Evolutionary conservation across 1,284 basidiomycete species (phyloP).

Genomic region (Sporisorium graminicola): DNA sequence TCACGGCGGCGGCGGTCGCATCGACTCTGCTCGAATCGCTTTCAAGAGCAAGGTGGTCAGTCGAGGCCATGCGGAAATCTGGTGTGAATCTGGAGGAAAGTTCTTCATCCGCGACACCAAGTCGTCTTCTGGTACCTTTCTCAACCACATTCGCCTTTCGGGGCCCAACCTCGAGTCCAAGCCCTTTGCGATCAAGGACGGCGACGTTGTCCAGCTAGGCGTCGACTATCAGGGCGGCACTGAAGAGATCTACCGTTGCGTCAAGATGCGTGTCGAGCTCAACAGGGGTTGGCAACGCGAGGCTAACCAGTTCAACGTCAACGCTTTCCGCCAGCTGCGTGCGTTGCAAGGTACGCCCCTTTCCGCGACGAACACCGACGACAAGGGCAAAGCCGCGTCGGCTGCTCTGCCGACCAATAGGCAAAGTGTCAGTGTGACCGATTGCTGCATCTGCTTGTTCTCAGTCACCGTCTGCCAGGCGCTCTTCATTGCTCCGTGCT

Average conservation of each 20-base stretch:
- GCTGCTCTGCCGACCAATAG: slow-evolving; percentile 52
- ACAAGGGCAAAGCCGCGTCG: slow-evolving; percentile 25
- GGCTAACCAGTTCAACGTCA: slow-evolving; percentile 92
- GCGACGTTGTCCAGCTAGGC: slow-evolving; percentile 93
- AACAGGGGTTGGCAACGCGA: slow-evolving; percentile 85
- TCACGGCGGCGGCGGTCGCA: slow-evolving; percentile 74
- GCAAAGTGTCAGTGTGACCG: slow-evolving; percentile 61
- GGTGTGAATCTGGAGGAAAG: slow-evolving; percentile 77
- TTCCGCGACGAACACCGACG: slow-evolving; percentile 22
- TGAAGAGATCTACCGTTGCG: slow-evolving; percentile 97
- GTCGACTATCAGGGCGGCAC: slow-evolving; percentile 98
- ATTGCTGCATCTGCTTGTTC: slow-evolving; percentile 76
- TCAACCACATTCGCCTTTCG: slow-evolving; percentile 92
- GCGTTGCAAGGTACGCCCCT: slow-evolving; percentile 74
- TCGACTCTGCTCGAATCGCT: slow-evolving; percentile 74
- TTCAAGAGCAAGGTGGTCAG: slow-evolving; percentile 98
- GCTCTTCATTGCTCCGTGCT: slow-evolving; percentile 87
- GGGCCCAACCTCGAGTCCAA: slow-evolving; percentile 82
- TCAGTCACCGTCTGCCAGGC: slow-evolving; percentile 93
- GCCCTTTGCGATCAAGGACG: slow-evolving; percentile 86
- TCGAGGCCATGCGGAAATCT: slow-evolving; percentile 93
- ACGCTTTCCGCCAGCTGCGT: slow-evolving; percentile 83
- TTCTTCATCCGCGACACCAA: slow-evolving; percentile 94
- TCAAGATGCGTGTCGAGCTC: slow-evolving; percentile 92
- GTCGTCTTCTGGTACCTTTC: slow-evolving; percentile 90